Evolutionary conservation across 148 eudicot genomes (phyloP).

Genomic region (Fagopyrum tataricum): DNA sequence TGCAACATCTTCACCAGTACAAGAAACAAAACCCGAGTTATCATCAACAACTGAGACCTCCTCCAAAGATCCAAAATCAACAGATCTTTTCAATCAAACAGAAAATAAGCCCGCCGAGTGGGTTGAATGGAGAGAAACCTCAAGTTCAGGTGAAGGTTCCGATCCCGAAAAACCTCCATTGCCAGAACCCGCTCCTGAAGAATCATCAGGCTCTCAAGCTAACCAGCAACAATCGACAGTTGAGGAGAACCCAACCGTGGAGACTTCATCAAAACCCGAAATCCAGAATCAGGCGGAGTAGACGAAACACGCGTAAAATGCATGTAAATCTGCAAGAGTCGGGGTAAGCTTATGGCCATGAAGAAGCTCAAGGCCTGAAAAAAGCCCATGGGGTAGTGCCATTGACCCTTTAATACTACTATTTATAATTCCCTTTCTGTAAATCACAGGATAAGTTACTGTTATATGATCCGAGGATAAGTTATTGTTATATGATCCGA

Average conservation of each 20-base stretch:
- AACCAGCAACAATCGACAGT: neutral
- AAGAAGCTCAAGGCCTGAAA: slow-evolving; percentile 7
- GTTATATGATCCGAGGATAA: slow-evolving; percentile 1
- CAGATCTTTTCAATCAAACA: neutral
- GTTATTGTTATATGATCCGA: slow-evolving; percentile 1
- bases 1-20: neutral
- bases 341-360: neutral
- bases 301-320: neutral
- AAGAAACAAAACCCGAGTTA: slow-evolving; percentile 9
- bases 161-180: neutral
- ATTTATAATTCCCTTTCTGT: slow-evolving; percentile 2
- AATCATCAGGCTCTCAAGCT: neutral
- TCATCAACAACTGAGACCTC: slow-evolving; percentile 5
- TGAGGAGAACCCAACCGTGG: neutral
- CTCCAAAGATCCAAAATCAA: neutral
- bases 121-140: slow-evolving; percentile 12
- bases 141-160: neutral
- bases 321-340: neutral
- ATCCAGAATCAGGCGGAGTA: neutral
- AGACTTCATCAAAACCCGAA: slow-evolving; percentile 5
- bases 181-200: neutral
- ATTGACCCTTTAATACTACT: neutral
- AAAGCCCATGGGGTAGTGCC: neutral
- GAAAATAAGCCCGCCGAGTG: neutral
- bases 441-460: neutral